Percentiles rank a stretch among this genome's conserved stretches.
Conservation (phyloP, 495 filamentous ascomycete genomes). For the Talaromyces wortmannii region DNA sequence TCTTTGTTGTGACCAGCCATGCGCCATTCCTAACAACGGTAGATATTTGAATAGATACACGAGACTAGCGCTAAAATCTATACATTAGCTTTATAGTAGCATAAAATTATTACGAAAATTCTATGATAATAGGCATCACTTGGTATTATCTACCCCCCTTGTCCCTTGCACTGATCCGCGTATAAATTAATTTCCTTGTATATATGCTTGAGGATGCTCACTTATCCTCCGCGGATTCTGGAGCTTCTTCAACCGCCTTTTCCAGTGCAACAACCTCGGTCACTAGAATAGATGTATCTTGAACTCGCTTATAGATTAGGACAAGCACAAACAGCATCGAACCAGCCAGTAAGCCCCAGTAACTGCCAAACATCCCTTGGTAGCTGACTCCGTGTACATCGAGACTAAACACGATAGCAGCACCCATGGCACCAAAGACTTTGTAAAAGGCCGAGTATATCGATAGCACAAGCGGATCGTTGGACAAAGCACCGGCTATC, state of each 20-base stretch:
- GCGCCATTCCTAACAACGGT: no score
- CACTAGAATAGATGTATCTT: neutral
- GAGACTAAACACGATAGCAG: constrained; percentile 11
- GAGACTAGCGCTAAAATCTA: no score
- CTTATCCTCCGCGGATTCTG: neutral
- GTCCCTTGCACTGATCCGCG: no score
- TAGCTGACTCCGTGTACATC: constrained; percentile 7
- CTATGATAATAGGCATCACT: no score
- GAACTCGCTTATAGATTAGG: constrained; percentile 8
- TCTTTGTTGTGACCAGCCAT: no score
- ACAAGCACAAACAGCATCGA: constrained; percentile 7
- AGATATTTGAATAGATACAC: no score
- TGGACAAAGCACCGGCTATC: constrained; percentile 8
- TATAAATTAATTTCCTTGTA: neutral
- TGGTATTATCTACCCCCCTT: no score
- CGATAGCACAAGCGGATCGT: constrained; percentile 8
- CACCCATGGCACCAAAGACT: constrained; percentile 11
- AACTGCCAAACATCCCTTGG: constrained; percentile 11
- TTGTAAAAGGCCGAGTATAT: constrained; percentile 13
- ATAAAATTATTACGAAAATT: no score
- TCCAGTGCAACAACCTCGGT: neutral
- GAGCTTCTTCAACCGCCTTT: neutral
- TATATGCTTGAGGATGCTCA: neutral
- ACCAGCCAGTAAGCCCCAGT: constrained; percentile 8
- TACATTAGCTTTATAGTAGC: no score